A percentile compares a stretch with the other conserved stretches of the same genome.
These are phyloP conservation scores for Coemansia sp. DNA, from an alignment of 371 early-diverging fungal species.

Conservation along the genomic window DNA sequence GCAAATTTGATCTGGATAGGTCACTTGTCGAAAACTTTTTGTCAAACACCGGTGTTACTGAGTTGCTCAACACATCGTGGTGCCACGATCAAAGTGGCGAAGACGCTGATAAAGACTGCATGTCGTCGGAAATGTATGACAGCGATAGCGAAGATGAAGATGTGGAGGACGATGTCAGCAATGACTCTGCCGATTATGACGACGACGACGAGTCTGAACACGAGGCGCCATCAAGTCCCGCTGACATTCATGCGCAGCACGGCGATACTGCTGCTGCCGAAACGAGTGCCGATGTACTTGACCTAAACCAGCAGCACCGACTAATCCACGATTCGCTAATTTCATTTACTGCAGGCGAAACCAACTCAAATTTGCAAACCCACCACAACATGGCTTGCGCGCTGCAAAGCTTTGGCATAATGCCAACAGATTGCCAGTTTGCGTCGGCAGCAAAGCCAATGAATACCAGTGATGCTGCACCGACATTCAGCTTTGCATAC, in stretches of 20 bases:
- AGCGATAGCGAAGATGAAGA: slow-evolving; percentile 21
- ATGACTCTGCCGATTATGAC: slow-evolving; percentile 10
- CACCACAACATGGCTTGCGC: slow-evolving; percentile 2
- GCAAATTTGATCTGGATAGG: slow-evolving; percentile 3
- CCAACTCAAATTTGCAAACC: not conserved
- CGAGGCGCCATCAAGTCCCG: not conserved
- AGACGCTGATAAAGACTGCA: not conserved
- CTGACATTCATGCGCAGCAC: not conserved
- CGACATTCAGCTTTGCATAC: not conserved
- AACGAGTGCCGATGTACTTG: not conserved
- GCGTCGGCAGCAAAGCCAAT: not conserved
- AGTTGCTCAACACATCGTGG: slow-evolving; percentile 28
- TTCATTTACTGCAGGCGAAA: not conserved
- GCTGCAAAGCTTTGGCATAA: slow-evolving; percentile 11
- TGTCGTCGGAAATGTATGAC: not conserved
- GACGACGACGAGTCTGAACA: slow-evolving; percentile 17
- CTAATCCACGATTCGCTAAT: not conserved
- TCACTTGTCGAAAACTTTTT: slow-evolving; percentile 30
- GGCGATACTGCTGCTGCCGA: not conserved
- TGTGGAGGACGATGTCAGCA: slow-evolving; percentile 5
- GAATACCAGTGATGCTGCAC: not conserved
- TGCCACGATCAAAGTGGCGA: not conserved
- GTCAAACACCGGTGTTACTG: slow-evolving; percentile 15
- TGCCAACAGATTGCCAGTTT: not conserved
- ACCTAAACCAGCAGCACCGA: not conserved